A percentile compares a stretch with the other conserved stretches of the same genome.
Conservation (phyloP, 768 basidiomycete genomes). For the Rhodocollybia butyracea region DNA sequence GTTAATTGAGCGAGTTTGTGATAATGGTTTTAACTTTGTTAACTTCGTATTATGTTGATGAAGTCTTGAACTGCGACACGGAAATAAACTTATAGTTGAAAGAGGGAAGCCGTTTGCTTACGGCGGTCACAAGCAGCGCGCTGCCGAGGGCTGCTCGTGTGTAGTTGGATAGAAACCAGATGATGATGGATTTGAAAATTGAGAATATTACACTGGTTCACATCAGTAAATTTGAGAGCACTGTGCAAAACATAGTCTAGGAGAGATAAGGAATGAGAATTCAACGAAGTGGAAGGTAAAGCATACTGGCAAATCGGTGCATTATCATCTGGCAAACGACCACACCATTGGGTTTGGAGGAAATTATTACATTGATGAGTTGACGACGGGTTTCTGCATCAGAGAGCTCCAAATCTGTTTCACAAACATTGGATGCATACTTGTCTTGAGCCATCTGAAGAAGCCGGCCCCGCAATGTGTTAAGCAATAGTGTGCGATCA, state of each 20-base stretch:
- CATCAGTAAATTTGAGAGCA: constrained; percentile 65
- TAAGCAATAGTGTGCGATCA: constrained; percentile 66
- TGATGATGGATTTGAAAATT: constrained; percentile 63
- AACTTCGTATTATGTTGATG: too few relatives aligned
- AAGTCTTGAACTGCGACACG: too few relatives aligned
- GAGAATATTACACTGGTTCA: constrained; percentile 67
- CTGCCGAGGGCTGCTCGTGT: constrained; percentile 70
- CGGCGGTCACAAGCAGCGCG: constrained; percentile 68
- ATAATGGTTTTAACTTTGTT: too few relatives aligned
- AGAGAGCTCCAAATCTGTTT: constrained; percentile 77
- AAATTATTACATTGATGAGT: constrained; percentile 82
- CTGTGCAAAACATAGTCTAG: constrained; percentile 86
- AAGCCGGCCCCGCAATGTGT: constrained; percentile 73
- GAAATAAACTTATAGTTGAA: too few relatives aligned
- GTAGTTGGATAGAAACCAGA: constrained; percentile 66
- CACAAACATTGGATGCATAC: constrained; percentile 94
- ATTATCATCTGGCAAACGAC: constrained; percentile 77
- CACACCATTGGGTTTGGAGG: constrained; percentile 59
- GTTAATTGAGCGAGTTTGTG: too few relatives aligned
- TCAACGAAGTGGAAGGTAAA: neutral
- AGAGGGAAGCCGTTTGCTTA: too few relatives aligned
- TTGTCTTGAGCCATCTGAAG: constrained; percentile 81
- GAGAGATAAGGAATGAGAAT: constrained; percentile 4
- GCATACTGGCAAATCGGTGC: constrained; percentile 86
- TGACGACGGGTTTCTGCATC: constrained; percentile 58